Percentiles rank a stretch among this genome's conserved stretches.
Evolutionary conservation across 2,329 filamentous ascomycete genomes (phyloP).

Genomic region (Chaetomiaceae sp.): DNA sequence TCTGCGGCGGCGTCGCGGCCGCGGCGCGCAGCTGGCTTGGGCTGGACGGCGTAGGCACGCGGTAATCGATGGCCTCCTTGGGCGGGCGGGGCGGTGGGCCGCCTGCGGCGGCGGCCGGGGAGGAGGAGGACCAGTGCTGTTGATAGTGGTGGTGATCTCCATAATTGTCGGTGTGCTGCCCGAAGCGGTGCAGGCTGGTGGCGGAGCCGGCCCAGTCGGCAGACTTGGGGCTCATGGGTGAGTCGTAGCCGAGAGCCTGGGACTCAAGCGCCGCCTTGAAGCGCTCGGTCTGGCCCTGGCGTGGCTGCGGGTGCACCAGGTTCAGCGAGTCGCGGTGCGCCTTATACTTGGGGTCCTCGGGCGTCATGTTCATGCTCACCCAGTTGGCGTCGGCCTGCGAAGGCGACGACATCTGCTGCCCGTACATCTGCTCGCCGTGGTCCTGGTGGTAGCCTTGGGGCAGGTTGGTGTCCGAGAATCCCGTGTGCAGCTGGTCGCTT

Average conservation of each 20-base stretch:
- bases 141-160: constrained; percentile 32
- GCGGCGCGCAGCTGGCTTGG: constrained; percentile 27
- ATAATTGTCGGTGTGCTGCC: constrained; percentile 45
- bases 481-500: constrained; percentile 53
- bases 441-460: constrained; percentile 26
- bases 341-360: constrained; percentile 73
- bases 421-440: constrained; percentile 22
- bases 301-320: constrained; percentile 73
- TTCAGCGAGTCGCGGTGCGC: constrained; percentile 77
- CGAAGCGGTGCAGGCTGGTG: constrained; percentile 52
- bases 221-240: constrained; percentile 55
- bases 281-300: constrained; percentile 67
- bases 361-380: constrained; percentile 46
- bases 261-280: constrained; percentile 71
- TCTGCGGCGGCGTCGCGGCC: constrained; percentile 45
- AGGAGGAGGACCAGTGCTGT: constrained; percentile 47
- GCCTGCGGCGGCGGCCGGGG: constrained; percentile 30
- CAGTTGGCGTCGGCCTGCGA: constrained; percentile 18
- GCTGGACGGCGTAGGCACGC: constrained; percentile 19
- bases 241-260: constrained; percentile 64
- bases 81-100: constrained; percentile 52
- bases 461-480: constrained; percentile 52
- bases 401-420: constrained; percentile 37
- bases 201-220: constrained; percentile 60
- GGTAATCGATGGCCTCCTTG: constrained; percentile 54